Base-by-base conservation (phyloP, 371 early-diverging fungal species). In the Ordospora pajunii region DNA sequence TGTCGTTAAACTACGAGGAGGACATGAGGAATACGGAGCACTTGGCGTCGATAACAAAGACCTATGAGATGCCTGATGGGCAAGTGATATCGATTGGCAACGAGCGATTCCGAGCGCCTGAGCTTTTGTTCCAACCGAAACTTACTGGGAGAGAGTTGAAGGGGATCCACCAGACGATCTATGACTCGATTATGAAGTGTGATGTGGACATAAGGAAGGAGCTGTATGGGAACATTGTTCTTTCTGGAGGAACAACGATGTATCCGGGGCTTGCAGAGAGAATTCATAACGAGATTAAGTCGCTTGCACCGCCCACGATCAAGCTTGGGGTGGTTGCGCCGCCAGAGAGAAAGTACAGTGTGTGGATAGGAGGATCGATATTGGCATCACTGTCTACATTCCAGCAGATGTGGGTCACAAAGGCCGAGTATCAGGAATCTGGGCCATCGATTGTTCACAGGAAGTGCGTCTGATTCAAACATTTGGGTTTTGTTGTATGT, bases 311-410 rank as follows among this genome's bases (percentile, higher is more conserved):
- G 53, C 90, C 93, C 79, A 90, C 92, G 82, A 95, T 95, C 91
- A 93, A 93, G 90, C 91, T 97, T 88, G 93, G 94, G 91, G 94
- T 99, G 84, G 93, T 97, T 78, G 94, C 97, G 78, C 97, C 97
- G 65, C 96, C 97, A 68, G 97, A 99, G 87, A 91, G 97, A 86
- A 98, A 98, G 88, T 97, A 97, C 92, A 93, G 95, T 82, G 97
- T 96, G 86, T 99, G 98, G 97, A 97, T 98, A 85, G 99, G 99
- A 89, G 99, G 98, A 78, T 96, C 97, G 77, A 97, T 99, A 79
- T 88, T 99, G 77, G 96, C 99, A 68, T 95, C 96, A 68, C 90
- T 96, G 75, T 93, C 94, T 72, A 94, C 95, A 80, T 95, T 95
- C 94, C 95, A 94, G 86, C 89, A 90, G 84, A 91, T 93, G 93